Evolutionary conservation across 2,329 filamentous ascomycete species (phyloP).

Genomic region (Colletotrichum spaethianum): DNA sequence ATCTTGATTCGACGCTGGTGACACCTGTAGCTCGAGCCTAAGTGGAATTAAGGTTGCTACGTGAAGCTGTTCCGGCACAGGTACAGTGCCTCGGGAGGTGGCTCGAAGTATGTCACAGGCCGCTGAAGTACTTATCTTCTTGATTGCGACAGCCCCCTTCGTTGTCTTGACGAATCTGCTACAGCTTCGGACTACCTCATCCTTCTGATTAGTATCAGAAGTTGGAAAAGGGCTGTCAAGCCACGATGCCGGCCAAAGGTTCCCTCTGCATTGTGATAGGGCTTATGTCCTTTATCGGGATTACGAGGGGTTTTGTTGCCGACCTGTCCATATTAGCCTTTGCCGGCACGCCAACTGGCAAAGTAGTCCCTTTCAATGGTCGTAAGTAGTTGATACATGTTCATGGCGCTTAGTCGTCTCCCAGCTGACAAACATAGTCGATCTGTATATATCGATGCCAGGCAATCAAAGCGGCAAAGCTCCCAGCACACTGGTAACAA

Average conservation of each 20-base stretch:
- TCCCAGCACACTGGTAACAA: not conserved
- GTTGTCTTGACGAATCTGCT: too few relatives aligned
- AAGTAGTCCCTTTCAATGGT: not conserved
- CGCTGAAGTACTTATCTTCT: not conserved
- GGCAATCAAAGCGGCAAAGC: conserved; percentile 8
- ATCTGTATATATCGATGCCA: conserved; percentile 26
- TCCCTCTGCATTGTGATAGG: not conserved
- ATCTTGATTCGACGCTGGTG: not conserved
- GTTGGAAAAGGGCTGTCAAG: too few relatives aligned
- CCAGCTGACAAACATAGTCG: conserved; percentile 3
- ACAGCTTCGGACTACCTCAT: not conserved
- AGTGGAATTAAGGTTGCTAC: not conserved
- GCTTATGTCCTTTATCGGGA: not conserved
- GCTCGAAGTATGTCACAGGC: not conserved
- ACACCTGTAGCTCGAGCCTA: too few relatives aligned
- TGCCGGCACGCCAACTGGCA: conserved; percentile 24
- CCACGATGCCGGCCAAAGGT: not conserved
- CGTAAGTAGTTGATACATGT: conserved; percentile 9
- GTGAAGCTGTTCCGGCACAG: not conserved
- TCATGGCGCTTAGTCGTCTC: not conserved
- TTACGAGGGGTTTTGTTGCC: not conserved
- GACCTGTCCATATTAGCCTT: conserved; percentile 32
- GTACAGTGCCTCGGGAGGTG: not conserved
- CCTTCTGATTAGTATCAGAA: too few relatives aligned
- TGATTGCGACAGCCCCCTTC: not conserved